Conservation (phyloP, 306 rosid genomes). For the Clitoria ternatea region DNA sequence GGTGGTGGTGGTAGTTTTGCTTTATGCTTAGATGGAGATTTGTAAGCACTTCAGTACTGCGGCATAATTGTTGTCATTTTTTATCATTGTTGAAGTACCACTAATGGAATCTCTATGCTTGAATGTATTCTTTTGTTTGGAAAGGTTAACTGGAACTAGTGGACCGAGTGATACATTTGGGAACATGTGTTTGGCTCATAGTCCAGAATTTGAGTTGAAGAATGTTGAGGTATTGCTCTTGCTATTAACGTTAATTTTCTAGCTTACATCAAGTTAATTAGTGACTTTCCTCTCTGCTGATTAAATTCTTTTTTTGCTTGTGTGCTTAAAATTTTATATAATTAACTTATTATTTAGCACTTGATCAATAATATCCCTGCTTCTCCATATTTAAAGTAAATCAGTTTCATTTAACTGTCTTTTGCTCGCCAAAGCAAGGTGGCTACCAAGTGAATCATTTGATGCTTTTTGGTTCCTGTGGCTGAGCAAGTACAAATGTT, state of each 20-base stretch:
- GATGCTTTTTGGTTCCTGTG: not conserved
- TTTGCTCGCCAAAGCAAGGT: not conserved
- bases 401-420: not conserved
- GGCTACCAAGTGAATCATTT: not conserved
- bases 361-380: not conserved
- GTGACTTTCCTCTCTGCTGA: not conserved
- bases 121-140: slow-evolving; percentile 10
- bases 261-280: not conserved
- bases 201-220: slow-evolving; percentile 66
- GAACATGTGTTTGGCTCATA: slow-evolving; percentile 63
- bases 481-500: not conserved
- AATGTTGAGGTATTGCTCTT: slow-evolving; percentile 66
- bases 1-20: slow-evolving; percentile 84
- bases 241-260: not conserved
- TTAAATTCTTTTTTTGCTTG: not conserved
- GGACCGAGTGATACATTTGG: slow-evolving; percentile 82
- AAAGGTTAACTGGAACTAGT: slow-evolving; percentile 69
- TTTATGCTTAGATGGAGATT: slow-evolving; percentile 65
- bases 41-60: slow-evolving; percentile 45
- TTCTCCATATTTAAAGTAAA: not conserved
- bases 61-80: not conserved
- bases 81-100: not conserved
- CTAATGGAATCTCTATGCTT: not conserved
- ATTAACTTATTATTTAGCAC: too few species aligned
- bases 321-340: not conserved